Evolutionary conservation across 1,284 basidiomycete species (phyloP).

Genomic region (Singerocomus inundabilis): DNA sequence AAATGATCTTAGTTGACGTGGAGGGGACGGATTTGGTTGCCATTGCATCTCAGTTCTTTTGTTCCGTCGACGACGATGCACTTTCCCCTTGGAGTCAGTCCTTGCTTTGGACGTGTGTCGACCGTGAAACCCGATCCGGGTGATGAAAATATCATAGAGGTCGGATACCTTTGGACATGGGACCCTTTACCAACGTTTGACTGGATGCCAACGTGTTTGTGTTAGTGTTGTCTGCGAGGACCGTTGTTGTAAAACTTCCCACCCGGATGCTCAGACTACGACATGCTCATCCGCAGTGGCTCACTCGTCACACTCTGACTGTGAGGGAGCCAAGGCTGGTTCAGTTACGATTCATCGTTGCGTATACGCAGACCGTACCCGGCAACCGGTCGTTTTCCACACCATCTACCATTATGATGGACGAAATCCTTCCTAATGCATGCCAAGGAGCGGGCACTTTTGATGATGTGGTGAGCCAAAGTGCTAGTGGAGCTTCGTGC

Average conservation of each 20-base stretch:
- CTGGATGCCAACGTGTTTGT: background rate
- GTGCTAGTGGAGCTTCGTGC: background rate
- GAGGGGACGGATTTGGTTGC: no score
- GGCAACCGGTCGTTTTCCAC: slow-evolving; percentile 2
- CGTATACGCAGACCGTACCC: background rate
- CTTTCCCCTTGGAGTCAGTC: no score
- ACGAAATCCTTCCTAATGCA: background rate
- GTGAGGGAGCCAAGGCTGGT: slow-evolving; percentile 1
- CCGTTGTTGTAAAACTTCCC: no score
- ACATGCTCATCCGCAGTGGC: background rate
- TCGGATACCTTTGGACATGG: background rate
- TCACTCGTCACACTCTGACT: background rate
- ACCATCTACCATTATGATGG: slow-evolving; percentile 7
- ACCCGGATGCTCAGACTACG: slow-evolving; percentile 14
- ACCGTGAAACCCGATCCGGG: no score
- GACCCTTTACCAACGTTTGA: background rate
- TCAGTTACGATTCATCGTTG: background rate
- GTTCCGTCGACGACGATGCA: no score
- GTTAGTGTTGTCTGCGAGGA: no score
- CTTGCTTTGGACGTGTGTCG: no score
- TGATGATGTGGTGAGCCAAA: slow-evolving; percentile 24
- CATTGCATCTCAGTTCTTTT: no score
- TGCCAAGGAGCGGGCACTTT: slow-evolving; percentile 10
- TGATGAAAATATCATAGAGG: slow-evolving; percentile 1
- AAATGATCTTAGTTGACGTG: no score